Evolutionary conservation across 139 green algal genomes (phyloP).

Genomic region (Axilococcus clingmanii): DNA sequence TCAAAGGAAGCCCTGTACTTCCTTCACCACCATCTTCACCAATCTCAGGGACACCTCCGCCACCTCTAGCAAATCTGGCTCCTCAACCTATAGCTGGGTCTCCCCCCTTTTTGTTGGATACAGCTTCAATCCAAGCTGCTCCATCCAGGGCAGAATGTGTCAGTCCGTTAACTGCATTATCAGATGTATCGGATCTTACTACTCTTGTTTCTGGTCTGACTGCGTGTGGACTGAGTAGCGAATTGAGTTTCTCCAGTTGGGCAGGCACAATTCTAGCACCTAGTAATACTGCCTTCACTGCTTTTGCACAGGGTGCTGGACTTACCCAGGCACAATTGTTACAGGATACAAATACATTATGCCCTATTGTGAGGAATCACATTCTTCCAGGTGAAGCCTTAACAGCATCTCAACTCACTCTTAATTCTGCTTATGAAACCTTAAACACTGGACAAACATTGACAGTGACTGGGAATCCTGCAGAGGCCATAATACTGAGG

Average conservation of each 20-base stretch:
- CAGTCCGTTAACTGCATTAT: too few species aligned
- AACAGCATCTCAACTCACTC: not conserved
- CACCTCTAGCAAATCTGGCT: constrained; percentile 30
- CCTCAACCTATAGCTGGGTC: constrained; percentile 24
- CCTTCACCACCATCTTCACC: not conserved
- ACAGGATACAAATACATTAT: not conserved
- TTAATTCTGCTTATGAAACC: not conserved
- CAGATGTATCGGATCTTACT: too few species aligned
- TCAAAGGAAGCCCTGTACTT: too few species aligned
- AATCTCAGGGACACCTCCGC: constrained; percentile 26
- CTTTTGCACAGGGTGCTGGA: not conserved
- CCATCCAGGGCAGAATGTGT: not conserved
- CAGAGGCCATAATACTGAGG: not conserved
- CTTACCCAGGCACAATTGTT: not conserved
- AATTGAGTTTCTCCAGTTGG: not conserved
- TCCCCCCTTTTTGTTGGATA: not conserved
- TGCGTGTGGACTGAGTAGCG: not conserved
- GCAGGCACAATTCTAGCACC: constrained; percentile 1
- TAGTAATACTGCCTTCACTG: constrained; percentile 1
- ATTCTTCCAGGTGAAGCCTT: not conserved
- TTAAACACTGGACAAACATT: not conserved
- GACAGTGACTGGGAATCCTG: not conserved
- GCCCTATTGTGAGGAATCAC: constrained; percentile 4
- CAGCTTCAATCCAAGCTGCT: not conserved
- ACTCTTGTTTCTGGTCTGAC: not conserved